Evolutionary conservation across 139 green algal species (phyloP), one percentile per base, ranked within the genome.

Genomic region (Coelastrella sp.): DNA sequence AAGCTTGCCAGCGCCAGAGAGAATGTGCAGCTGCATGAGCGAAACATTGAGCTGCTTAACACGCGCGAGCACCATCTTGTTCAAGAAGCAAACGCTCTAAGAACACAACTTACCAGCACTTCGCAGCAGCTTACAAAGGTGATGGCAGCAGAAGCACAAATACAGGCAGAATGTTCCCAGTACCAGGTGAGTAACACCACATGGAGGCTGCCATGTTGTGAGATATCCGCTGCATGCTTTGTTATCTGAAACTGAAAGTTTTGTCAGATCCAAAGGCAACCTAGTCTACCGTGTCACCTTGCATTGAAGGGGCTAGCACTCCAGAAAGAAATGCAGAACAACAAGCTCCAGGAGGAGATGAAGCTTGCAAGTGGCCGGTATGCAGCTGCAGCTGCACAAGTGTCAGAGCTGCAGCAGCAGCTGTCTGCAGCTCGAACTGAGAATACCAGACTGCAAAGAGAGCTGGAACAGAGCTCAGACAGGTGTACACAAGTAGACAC

Each of bases 1-100:
- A 91, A 89, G 60, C 87, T 93, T 15, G 89, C 91, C 5, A 93
- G 91, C 79, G 25, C 70, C 24, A 92, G 91, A 70, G 92, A 95
- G 83, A 82, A 84, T 27, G 89, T 91, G 19, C 65, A 79, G 57
- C 25, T 93, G 60, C 7, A 58, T 7, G 68, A 89, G 25, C n/a
- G 78, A 6, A 88, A 86, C 61, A 22, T 90, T 4, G 7, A 24
- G 6, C 24, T 58, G n/a, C 60, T 83, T 20, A 59, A 60, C 35
- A 17, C 19, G 59, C 61, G 75, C 17, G 57, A 90, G 0, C 20
- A 83, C 24, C 9, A 12, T 20, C 14, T 92, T 35, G 60, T 14
- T 9, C 14, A 5, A 24, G 70, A 90, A 19, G 19, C 7, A 15
- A 78, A 80, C 0, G 85, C 6, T 7, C 80, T 93, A 4, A 14